A percentile compares a stretch with the other conserved stretches of the same genome.
Conservation (phyloP, 371 early-diverging fungal species). For the Saksenaea vasiformis region DNA sequence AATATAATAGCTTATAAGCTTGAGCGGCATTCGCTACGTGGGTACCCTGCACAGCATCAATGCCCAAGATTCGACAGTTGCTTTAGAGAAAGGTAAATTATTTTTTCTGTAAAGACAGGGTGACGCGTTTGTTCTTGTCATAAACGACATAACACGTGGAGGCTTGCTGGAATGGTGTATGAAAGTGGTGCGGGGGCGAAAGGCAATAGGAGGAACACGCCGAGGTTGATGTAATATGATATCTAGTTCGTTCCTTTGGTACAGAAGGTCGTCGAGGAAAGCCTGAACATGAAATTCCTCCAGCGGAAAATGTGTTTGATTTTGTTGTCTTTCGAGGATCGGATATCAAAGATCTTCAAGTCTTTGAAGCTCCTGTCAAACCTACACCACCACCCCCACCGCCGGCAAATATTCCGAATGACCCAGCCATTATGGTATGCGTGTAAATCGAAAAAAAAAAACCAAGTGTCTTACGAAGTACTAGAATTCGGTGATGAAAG, state of each 20-base stretch:
- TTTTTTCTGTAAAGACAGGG: neutral
- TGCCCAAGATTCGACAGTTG: slow-evolving; percentile 85
- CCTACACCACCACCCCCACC: slow-evolving; percentile 52
- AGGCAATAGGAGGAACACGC: neutral
- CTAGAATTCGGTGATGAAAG: slow-evolving; percentile 32
- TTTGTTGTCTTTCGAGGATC: slow-evolving; percentile 91
- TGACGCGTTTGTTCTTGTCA: neutral
- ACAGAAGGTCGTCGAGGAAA: slow-evolving; percentile 84
- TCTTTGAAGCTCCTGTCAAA: slow-evolving; percentile 74
- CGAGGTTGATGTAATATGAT: neutral
- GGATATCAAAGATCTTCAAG: slow-evolving; percentile 92
- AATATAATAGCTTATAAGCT: slow-evolving; percentile 70
- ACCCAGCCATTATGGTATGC: slow-evolving; percentile 90
- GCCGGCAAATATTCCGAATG: slow-evolving; percentile 71
- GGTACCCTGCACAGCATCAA: slow-evolving; percentile 89
- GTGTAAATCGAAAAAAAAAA: neutral
- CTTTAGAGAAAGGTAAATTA: slow-evolving; percentile 81
- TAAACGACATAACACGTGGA: neutral
- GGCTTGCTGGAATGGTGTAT: neutral
- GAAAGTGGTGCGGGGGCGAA: neutral
- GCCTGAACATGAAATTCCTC: slow-evolving; percentile 82
- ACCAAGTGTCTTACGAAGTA: neutral
- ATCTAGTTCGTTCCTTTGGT: slow-evolving; percentile 78
- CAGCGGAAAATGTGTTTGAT: slow-evolving; percentile 83
- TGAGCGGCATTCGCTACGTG: slow-evolving; percentile 90